A percentile compares a stretch with the other conserved stretches of the same genome.
phyloP scores from a whole-genome alignment of 2,329 filamentous ascomycete genomes.

The Exutisphaerella laricina region DNA sequence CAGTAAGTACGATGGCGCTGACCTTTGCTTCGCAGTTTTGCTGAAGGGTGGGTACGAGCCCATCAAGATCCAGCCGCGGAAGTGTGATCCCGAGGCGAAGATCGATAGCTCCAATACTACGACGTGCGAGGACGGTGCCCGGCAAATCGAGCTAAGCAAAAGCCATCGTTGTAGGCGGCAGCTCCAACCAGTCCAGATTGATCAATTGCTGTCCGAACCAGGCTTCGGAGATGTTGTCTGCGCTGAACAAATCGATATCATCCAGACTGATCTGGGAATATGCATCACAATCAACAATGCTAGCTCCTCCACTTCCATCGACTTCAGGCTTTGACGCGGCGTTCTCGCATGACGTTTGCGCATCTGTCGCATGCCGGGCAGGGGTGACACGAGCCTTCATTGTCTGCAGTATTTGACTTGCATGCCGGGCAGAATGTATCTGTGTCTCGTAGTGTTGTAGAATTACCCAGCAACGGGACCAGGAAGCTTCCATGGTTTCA shows the following conservation, averaged over 20 bases:
- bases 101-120: conserved; percentile 16
- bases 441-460: conserved; percentile 23
- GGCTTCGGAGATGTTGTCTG: conserved; percentile 23
- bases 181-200: conserved; percentile 25
- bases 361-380: no score
- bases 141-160: conserved; percentile 7
- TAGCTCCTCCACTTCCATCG: not conserved
- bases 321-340: not conserved
- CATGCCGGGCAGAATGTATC: conserved; percentile 22
- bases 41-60: no score
- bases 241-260: conserved; percentile 19
- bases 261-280: conserved; percentile 17
- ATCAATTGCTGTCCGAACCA: conserved; percentile 26
- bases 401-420: conserved; percentile 20
- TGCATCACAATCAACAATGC: conserved; percentile 2
- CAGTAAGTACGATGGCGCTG: no score
- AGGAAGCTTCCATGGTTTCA: conserved; percentile 17
- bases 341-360: no score
- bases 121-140: no score
- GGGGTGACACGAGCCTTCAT: conserved; percentile 22
- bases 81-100: conserved; percentile 41
- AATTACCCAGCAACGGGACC: conserved; percentile 20
- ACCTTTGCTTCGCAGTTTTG: not conserved
- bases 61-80: conserved; percentile 51
- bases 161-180: conserved; percentile 8